Conservation (phyloP, 2,329 filamentous ascomycete species). For the Exophiala sideris region DNA sequence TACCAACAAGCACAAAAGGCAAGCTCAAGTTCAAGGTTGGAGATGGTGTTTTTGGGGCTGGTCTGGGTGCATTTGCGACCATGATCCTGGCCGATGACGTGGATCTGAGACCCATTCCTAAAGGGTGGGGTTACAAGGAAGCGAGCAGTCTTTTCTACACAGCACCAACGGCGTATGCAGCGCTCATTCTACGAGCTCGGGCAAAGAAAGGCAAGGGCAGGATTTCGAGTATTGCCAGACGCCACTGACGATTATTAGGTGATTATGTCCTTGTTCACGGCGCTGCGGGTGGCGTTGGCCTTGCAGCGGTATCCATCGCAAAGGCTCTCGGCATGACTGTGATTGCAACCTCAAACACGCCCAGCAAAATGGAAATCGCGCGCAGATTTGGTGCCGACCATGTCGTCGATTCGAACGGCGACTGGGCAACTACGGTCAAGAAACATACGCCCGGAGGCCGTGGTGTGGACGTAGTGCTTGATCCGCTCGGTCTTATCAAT, state of each 20-base stretch:
- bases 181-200: conserved; percentile 70
- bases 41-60: conserved; percentile 78
- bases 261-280: conserved; percentile 89
- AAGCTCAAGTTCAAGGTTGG: conserved; percentile 67
- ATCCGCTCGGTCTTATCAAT: conserved; percentile 85
- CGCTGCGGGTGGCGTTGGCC: conserved; percentile 83
- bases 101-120: conserved; percentile 67
- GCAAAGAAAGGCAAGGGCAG: conserved; percentile 67
- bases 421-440: conserved; percentile 57
- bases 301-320: conserved; percentile 88
- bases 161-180: conserved; percentile 83
- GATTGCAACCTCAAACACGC: conserved; percentile 79
- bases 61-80: conserved; percentile 81
- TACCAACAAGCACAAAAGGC: conserved; percentile 47
- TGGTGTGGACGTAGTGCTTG: conserved; percentile 89
- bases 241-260: conserved; percentile 41
- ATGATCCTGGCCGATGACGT: conserved; percentile 65
- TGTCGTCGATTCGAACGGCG: conserved; percentile 66
- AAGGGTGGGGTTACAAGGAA: conserved; percentile 77
- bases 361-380: conserved; percentile 75
- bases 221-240: conserved; percentile 59
- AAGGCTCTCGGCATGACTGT: conserved; percentile 89
- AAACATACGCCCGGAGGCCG: conserved; percentile 59
- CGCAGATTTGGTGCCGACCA: conserved; percentile 78
- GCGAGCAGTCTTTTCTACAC: conserved; percentile 88